Evolutionary conservation across 1,139 yeast species (phyloP).

Genomic region (Scheffersomyces insectosa): DNA sequence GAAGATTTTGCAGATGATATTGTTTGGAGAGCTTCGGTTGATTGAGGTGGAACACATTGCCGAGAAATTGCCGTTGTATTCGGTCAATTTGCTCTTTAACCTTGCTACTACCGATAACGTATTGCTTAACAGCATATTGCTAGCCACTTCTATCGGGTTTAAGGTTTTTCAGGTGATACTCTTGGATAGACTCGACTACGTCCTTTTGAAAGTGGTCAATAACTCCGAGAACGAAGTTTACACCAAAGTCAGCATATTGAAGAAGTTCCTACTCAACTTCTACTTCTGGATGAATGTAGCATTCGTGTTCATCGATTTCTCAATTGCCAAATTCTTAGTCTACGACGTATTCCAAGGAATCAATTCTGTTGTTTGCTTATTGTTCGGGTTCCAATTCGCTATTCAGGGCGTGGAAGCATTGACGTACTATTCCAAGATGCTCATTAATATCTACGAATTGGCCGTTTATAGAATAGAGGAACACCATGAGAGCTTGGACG

Average conservation of each 20-base stretch:
- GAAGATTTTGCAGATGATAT: conserved; percentile 38
- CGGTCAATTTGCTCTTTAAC: conserved; percentile 62
- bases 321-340: conserved; percentile 56
- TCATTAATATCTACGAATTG: conserved; percentile 61
- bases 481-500: conserved; percentile 5
- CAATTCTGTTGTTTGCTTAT: conserved; percentile 53
- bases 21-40: conserved; percentile 76
- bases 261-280: conserved; percentile 16
- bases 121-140: conserved; percentile 45
- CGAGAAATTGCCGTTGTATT: conserved; percentile 51
- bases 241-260: conserved; percentile 30
- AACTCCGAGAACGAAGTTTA: conserved; percentile 23
- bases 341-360: conserved; percentile 56
- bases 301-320: conserved; percentile 51
- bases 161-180: conserved; percentile 78
- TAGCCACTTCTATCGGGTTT: conserved; percentile 50
- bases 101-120: conserved; percentile 60
- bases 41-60: conserved; percentile 66
- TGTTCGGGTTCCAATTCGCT: conserved; percentile 78
- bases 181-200: conserved; percentile 59
- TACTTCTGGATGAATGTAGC: conserved; percentile 36
- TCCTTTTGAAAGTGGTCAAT: conserved; percentile 40
- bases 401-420: conserved; percentile 59
- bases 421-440: conserved; percentile 48
- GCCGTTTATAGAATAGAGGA: conserved; percentile 22